Evolutionary conservation across 2,329 filamentous ascomycete species (phyloP).

Genomic region (Epichloe typhina): DNA sequence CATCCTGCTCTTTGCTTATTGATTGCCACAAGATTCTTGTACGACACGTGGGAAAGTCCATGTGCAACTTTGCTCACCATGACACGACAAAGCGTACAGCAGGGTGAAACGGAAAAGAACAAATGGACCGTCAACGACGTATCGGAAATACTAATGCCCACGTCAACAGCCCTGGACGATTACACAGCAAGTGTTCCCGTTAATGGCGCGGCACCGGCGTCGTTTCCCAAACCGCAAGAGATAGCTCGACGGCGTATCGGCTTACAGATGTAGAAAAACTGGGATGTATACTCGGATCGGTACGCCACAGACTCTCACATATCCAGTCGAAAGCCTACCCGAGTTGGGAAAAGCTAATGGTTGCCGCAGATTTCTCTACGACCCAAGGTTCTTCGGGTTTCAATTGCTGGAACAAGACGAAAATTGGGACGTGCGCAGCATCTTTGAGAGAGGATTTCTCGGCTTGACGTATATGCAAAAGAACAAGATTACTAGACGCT

Average conservation of each 20-base stretch:
- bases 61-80: slow-evolving; percentile 12
- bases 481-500: slow-evolving; percentile 12
- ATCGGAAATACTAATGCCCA: not conserved
- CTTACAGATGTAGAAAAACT: not conserved
- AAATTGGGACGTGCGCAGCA: not conserved
- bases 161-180: not conserved
- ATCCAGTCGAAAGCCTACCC: too few relatives aligned
- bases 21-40: slow-evolving; percentile 8
- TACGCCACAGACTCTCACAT: not conserved
- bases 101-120: not conserved
- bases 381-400: not conserved
- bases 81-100: slow-evolving; percentile 3
- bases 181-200: not conserved
- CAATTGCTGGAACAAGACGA: not conserved
- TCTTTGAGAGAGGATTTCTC: slow-evolving; percentile 8
- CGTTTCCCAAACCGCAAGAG: not conserved
- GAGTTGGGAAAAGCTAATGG: too few relatives aligned
- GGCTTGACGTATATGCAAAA: slow-evolving; percentile 9
- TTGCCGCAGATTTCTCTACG: not conserved
- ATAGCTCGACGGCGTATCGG: not conserved
- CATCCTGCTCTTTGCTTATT: slow-evolving; percentile 4
- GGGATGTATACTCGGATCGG: not conserved
- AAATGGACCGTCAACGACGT: not conserved
- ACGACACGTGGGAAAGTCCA: slow-evolving; percentile 14
- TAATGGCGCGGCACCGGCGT: not conserved